A percentile compares a stretch with the other conserved stretches of the same genome.
Conservation (phyloP, 495 filamentous ascomycete species). For the Penicillium bialowiezense region DNA sequence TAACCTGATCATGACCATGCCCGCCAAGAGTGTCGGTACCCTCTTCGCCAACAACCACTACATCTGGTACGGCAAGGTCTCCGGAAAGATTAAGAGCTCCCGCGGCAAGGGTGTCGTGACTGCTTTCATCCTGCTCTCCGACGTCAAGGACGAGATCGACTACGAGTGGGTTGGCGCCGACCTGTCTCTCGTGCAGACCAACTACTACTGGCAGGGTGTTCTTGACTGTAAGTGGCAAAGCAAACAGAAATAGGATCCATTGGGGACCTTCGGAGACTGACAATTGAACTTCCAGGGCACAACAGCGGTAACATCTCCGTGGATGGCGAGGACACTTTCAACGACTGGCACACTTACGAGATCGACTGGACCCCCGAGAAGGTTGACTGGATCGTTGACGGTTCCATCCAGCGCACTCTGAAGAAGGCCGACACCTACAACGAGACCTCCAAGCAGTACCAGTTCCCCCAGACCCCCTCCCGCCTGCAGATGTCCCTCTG, state of each 20-base stretch:
- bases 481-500: conserved; percentile 93
- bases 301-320: conserved; percentile 70
- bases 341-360: conserved; percentile 84
- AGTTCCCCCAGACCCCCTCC: conserved; percentile 90
- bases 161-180: conserved; percentile 91
- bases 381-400: conserved; percentile 85
- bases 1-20: conserved; percentile 81
- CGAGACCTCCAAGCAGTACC: conserved; percentile 72
- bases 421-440: conserved; percentile 81
- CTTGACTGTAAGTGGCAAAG: conserved; percentile 69
- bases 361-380: conserved; percentile 87
- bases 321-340: conserved; percentile 63
- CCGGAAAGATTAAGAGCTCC: conserved; percentile 80
- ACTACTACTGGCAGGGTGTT: conserved; percentile 96
- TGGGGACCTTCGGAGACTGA: conserved; percentile 1
- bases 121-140: conserved; percentile 90
- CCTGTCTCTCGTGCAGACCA: conserved; percentile 75
- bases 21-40: conserved; percentile 75
- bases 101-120: conserved; percentile 86
- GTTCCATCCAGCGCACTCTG: conserved; percentile 66
- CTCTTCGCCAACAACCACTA: conserved; percentile 84
- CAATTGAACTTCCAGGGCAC: conserved; percentile 49
- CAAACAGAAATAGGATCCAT: not conserved
- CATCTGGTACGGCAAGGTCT: conserved; percentile 96
- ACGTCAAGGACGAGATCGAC: conserved; percentile 97